These are phyloP conservation scores for Seminavis robusta DNA, from an alignment of 108 stramenopile species.

Conservation along the genomic window DNA sequence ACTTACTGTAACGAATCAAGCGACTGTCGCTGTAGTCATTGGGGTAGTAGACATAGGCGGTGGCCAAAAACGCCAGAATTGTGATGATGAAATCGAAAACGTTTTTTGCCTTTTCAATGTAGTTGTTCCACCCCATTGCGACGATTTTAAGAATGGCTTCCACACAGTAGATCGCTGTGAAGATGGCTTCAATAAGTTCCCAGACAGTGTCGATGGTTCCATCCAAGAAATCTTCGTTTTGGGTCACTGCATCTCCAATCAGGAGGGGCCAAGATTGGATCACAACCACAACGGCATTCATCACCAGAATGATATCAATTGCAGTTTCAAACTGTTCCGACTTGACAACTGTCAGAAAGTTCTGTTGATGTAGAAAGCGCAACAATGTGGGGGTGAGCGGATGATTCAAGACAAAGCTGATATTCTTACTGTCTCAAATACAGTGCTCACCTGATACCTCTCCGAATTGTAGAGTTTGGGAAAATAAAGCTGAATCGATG, in stretches of 20 bases:
- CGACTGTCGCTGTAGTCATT: constrained; percentile 49
- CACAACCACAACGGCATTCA: constrained; percentile 64
- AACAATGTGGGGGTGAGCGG: background rate
- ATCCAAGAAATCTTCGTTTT: constrained; percentile 20
- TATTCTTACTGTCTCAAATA: background rate
- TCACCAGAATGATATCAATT: constrained; percentile 57
- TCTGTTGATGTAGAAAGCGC: background rate
- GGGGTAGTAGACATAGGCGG: constrained; percentile 67
- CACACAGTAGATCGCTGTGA: constrained; percentile 59
- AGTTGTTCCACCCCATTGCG: constrained; percentile 62
- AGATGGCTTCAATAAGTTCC: constrained; percentile 57
- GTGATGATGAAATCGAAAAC: constrained; percentile 72
- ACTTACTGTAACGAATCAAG: constrained; percentile 60
- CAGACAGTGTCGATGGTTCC: constrained; percentile 53
- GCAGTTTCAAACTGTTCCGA: constrained; percentile 47
- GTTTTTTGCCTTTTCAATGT: constrained; percentile 51
- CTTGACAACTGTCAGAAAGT: constrained; percentile 26
- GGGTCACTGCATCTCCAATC: constrained; percentile 35
- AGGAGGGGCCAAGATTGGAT: constrained; percentile 71
- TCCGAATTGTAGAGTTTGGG: constrained; percentile 38
- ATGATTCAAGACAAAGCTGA: background rate
- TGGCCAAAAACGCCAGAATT: constrained; percentile 40
- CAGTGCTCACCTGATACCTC: constrained; percentile 23
- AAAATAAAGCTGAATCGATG: constrained; percentile 42
- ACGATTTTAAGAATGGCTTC: constrained; percentile 63